Base-by-base conservation (phyloP, 31 red algal species). In the Endocladia muricata region DNA sequence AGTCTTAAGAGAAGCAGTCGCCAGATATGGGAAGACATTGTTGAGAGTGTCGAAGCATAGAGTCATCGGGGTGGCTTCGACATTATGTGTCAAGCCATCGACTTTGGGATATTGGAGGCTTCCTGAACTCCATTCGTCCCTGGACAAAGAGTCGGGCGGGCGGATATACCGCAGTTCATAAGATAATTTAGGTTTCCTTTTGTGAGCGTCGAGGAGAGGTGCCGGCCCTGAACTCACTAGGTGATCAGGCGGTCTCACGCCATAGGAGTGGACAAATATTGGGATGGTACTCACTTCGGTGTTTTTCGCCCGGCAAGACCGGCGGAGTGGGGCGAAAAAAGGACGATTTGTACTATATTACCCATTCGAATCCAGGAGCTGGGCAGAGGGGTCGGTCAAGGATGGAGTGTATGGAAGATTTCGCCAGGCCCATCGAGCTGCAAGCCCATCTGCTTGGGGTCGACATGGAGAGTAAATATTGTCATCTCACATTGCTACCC, bases 321-420 rank as follows among this genome's bases (percentile, higher is more conserved):
- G 25, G 17, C 5, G 5, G 17, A 47, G 56, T 6, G 43, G 48
- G n/a, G n/a, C n/a, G 43, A 22, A 56, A n/a, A 74, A 74, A 47
- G 41, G 70, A 15, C 76, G 58, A 2, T 66, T 79, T n/a, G 22
- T 79, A 17, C 28, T 79, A 11, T 68, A 68, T 30, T 28, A 47
- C 15, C 1, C 26, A 23, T 19, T 44, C 3, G 17, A 66, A 17
- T 65, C 15, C 33, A 9, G 11, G 30, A 4, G 8, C 21, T 67
- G 57, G 6, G 29, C 22, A 38, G 43, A 79, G 9, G 56, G 57
- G 17, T 40, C 60, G 37, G 33, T 63, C 17, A n/a, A 40, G 38
- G 8, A 66, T 66, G 37, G 76, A 79, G 76, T 41, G 17, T 2
- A 13, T 79, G 31, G 32, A 23, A 22, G 4, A 63, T 4, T 79